Percentiles rank a stretch among this genome's conserved stretches.
These are phyloP conservation scores for Lipomyces chichibuensis DNA, from an alignment of 805 yeast species.

Conservation along the genomic window DNA sequence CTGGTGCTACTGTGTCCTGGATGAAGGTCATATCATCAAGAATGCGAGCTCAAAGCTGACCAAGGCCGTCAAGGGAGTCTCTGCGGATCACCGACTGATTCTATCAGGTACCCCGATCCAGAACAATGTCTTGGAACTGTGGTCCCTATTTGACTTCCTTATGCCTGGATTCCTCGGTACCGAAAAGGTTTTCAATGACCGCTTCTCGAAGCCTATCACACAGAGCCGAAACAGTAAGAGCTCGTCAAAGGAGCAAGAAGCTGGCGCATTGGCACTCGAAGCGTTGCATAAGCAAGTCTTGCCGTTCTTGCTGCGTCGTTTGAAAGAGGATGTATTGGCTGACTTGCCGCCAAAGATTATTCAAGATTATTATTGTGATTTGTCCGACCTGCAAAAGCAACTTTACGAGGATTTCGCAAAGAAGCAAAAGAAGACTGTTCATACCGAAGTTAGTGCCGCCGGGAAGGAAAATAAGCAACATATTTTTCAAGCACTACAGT, in stretches of 20 bases:
- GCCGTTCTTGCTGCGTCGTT: constrained; percentile 93
- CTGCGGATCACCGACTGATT: constrained; percentile 86
- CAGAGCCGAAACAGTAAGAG: constrained; percentile 88
- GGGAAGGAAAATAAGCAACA: constrained; percentile 72
- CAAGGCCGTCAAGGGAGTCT: constrained; percentile 77
- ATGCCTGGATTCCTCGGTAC: constrained; percentile 99
- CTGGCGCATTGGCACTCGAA: constrained; percentile 94
- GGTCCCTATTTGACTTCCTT: constrained; percentile 96
- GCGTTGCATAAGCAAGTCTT: constrained; percentile 94
- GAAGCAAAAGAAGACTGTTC: constrained; percentile 74
- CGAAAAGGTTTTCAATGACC: constrained; percentile 89
- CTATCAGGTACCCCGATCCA: constrained; percentile 98
- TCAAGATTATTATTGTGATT: constrained; percentile 96
- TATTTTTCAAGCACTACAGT: constrained; percentile 95
- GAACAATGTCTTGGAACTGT: constrained; percentile 90
- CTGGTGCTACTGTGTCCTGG: constrained; percentile 92
- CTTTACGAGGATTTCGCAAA: constrained; percentile 86
- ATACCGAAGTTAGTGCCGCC: constrained; percentile 41
- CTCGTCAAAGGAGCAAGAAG: constrained; percentile 86
- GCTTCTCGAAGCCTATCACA: constrained; percentile 97
- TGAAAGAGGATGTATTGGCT: constrained; percentile 92
- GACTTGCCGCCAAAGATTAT: constrained; percentile 98
- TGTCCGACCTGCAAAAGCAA: constrained; percentile 85
- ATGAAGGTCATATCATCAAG: constrained; percentile 97
- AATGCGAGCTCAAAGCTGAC: constrained; percentile 87